phyloP scores from a whole-genome alignment of 768 basidiomycete genomes.

The Suillus occidentalis region DNA sequence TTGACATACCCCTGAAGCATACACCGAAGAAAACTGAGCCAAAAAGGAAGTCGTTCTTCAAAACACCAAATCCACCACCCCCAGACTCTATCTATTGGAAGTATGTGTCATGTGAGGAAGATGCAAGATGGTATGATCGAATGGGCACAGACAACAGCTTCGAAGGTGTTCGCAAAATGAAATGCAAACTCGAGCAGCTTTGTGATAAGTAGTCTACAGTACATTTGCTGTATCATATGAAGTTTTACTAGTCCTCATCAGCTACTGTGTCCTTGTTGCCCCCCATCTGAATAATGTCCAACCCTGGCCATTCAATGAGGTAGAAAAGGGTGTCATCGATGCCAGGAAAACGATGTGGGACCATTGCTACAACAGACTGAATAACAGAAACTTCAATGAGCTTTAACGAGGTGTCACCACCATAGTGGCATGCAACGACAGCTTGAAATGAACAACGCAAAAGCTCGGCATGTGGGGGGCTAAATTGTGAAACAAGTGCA shows the following conservation, averaged over 20 bases:
- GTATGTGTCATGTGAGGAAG: background rate
- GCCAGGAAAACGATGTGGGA: constrained; percentile 14
- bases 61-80: background rate
- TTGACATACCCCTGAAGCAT: too few relatives aligned
- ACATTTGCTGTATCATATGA: too few relatives aligned
- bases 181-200: background rate
- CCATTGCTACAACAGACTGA: constrained; percentile 23
- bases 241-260: too few relatives aligned
- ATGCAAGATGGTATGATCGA: background rate
- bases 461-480: too few relatives aligned
- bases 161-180: background rate
- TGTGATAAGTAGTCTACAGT: background rate
- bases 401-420: constrained; percentile 1
- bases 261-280: too few relatives aligned
- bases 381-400: constrained; percentile 15
- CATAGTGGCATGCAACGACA: too few relatives aligned
- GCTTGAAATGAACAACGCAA: too few relatives aligned
- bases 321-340: constrained; percentile 19
- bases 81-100: background rate
- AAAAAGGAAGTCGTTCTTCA: background rate
- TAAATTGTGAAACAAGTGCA: too few relatives aligned
- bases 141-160: background rate
- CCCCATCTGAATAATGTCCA: constrained; percentile 12
- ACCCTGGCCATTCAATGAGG: constrained; percentile 26
- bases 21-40: too few relatives aligned